Evolutionary conservation across 208 protist species (phyloP).

Genomic region (Porcisia hertigi): DNA sequence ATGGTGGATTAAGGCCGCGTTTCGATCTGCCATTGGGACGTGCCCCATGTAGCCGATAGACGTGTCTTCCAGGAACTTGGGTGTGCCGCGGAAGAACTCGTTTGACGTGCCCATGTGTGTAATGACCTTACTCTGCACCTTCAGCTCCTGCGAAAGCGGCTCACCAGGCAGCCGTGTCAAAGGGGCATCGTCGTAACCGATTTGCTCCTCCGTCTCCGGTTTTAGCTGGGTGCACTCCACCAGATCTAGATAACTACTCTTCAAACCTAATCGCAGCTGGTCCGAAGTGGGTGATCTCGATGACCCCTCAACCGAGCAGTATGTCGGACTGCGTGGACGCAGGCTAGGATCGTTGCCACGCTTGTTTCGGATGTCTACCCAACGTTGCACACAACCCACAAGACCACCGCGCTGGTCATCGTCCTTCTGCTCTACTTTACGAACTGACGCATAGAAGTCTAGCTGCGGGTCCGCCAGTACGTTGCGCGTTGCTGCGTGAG

Average conservation of each 20-base stretch:
- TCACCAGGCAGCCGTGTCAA: slow-evolving; percentile 42
- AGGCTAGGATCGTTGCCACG: slow-evolving; percentile 55
- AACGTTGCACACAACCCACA: slow-evolving; percentile 72
- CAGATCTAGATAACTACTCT: slow-evolving; percentile 76
- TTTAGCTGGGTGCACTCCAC: slow-evolving; percentile 77
- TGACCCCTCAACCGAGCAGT: slow-evolving; percentile 21
- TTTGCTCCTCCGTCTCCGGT: slow-evolving; percentile 63
- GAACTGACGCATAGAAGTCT: slow-evolving; percentile 72
- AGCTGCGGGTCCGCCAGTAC: slow-evolving; percentile 47
- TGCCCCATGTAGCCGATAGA: slow-evolving; percentile 66
- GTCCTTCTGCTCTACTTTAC: slow-evolving; percentile 70
- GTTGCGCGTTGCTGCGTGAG: slow-evolving; percentile 51
- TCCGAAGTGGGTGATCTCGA: slow-evolving; percentile 25
- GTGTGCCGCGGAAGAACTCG: slow-evolving; percentile 69
- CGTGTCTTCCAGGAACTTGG: slow-evolving; percentile 58
- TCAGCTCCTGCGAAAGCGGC: slow-evolving; percentile 45
- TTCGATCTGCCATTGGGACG: slow-evolving; percentile 48
- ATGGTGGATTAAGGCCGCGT: slow-evolving; percentile 47
- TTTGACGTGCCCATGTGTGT: slow-evolving; percentile 68
- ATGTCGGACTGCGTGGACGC: slow-evolving; percentile 38
- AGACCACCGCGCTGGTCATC: slow-evolving; percentile 66
- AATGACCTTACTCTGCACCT: slow-evolving; percentile 71
- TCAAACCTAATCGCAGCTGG: slow-evolving; percentile 44
- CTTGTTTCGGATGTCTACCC: slow-evolving; percentile 75
- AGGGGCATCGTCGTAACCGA: slow-evolving; percentile 51